Conservation (phyloP, 176 grass and related monocot genomes). For the Hordeum vulgare region DNA sequence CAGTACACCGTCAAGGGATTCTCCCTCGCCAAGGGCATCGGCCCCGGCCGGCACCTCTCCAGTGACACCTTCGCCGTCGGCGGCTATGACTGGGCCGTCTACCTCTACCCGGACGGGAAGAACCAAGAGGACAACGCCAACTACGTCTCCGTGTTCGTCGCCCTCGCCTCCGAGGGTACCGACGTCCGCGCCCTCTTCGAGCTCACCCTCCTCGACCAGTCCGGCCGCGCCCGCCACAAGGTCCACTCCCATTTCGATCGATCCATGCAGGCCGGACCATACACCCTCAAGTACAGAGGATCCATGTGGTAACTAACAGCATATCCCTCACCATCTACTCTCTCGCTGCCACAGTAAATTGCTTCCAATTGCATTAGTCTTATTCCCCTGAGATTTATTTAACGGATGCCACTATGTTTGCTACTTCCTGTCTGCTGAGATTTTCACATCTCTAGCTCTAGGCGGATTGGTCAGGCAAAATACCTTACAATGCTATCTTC, state of each 20-base stretch:
- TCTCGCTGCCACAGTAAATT: background rate
- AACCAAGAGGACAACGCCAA: constrained; percentile 65
- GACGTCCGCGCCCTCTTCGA: constrained; percentile 85
- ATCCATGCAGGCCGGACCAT: constrained; percentile 44
- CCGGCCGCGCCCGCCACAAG: constrained; percentile 57
- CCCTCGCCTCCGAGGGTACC: constrained; percentile 68
- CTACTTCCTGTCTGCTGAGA: background rate
- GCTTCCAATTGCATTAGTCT: background rate
- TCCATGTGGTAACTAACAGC: constrained; percentile 63
- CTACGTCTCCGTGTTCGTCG: constrained; percentile 84
- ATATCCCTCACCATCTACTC: background rate
- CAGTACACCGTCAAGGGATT: constrained; percentile 71
- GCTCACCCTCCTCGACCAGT: constrained; percentile 80
- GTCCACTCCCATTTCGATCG: constrained; percentile 82
- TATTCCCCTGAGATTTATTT: background rate
- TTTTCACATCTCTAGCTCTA: background rate
- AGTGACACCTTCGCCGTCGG: constrained; percentile 75
- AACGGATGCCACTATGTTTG: background rate
- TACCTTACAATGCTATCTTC: background rate
- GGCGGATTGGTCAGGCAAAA: background rate
- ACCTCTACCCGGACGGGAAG: constrained; percentile 82
- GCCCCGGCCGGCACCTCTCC: constrained; percentile 50
- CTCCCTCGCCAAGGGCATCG: constrained; percentile 84
- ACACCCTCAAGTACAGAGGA: constrained; percentile 85
- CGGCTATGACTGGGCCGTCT: constrained; percentile 78